phyloP scores from a whole-genome alignment of 2,329 filamentous ascomycete genomes.

The Alternaria sp. region DNA sequence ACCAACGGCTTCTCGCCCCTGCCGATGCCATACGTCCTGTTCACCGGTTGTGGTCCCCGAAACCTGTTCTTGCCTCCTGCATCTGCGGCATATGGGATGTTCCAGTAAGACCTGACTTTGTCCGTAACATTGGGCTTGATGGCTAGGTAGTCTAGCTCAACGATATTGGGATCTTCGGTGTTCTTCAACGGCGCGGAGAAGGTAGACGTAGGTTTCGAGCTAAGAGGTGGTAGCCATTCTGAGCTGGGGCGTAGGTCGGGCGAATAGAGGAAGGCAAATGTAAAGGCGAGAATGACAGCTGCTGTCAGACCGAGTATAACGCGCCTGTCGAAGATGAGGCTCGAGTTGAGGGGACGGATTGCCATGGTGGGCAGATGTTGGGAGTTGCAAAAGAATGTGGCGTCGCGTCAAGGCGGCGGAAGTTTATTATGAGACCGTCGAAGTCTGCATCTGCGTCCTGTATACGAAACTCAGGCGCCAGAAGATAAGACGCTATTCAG shows the following conservation, averaged over 20 bases:
- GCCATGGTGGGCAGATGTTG: constrained; percentile 22
- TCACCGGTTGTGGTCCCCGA: constrained; percentile 42
- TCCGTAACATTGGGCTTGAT: constrained; percentile 42
- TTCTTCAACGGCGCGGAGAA: constrained; percentile 39
- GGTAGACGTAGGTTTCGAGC: constrained; percentile 27
- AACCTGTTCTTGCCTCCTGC: constrained; percentile 43
- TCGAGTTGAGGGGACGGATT: constrained; percentile 36
- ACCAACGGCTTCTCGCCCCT: constrained; percentile 35
- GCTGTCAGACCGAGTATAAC: constrained; percentile 33
- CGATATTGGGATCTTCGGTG: constrained; percentile 36
- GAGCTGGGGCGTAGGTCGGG: constrained; percentile 34
- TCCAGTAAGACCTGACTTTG: constrained; percentile 43
- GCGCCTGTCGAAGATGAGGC: constrained; percentile 40
- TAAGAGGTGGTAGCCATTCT: constrained; percentile 39
- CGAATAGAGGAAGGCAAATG: constrained; percentile 40
- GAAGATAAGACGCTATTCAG: neutral
- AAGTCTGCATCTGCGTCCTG: constrained; percentile 26
- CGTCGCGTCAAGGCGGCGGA: constrained; percentile 4
- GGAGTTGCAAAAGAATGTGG: constrained; percentile 14
- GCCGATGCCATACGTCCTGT: constrained; percentile 36
- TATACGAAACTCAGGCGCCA: neutral
- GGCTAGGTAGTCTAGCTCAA: constrained; percentile 44
- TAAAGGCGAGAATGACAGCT: constrained; percentile 33
- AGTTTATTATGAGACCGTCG: constrained; percentile 3
- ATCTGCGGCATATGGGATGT: constrained; percentile 45